phyloP scores from a whole-genome alignment of 129 eudicot genomes.

The Chrysanthemum seticuspe region DNA sequence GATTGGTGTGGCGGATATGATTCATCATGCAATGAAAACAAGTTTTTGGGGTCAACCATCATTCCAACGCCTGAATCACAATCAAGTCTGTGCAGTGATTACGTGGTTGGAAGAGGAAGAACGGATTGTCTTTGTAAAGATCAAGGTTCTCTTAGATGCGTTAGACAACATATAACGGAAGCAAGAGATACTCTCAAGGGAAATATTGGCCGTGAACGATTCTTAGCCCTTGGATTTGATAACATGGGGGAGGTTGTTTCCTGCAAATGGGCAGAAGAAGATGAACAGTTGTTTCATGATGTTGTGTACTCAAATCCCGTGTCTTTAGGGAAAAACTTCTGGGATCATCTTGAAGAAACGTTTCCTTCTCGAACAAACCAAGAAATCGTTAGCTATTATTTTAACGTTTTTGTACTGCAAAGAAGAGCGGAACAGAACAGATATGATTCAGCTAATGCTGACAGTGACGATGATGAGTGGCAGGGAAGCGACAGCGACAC shows the following conservation, averaged over 20 bases:
- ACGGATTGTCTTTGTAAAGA: conserved; percentile 46
- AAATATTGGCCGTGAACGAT: conserved; percentile 34
- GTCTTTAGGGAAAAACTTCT: conserved; percentile 43
- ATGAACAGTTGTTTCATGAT: conserved; percentile 46
- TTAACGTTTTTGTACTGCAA: conserved; percentile 51
- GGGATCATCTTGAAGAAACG: conserved; percentile 40
- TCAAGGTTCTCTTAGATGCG: conserved; percentile 51
- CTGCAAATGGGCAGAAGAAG: conserved; percentile 49
- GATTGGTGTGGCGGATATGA: conserved; percentile 28
- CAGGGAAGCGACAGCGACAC: conserved; percentile 33
- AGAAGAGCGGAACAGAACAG: conserved; percentile 57
- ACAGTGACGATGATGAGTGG: conserved; percentile 62
- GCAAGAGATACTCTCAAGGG: conserved; percentile 47
- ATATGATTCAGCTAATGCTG: conserved; percentile 38
- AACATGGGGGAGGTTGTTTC: conserved; percentile 58
- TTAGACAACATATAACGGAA: conserved; percentile 44
- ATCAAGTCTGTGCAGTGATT: neutral
- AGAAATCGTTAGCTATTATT: conserved; percentile 31
- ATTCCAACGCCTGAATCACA: conserved; percentile 34
- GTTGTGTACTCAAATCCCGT: conserved; percentile 42
- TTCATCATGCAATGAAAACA: neutral
- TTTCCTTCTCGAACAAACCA: conserved; percentile 41
- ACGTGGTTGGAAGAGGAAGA: conserved; percentile 40
- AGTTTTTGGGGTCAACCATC: conserved; percentile 38
- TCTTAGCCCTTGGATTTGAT: conserved; percentile 45